Conservation (phyloP, 495 filamentous ascomycete genomes). For the Talaromyces adpressus region DNA sequence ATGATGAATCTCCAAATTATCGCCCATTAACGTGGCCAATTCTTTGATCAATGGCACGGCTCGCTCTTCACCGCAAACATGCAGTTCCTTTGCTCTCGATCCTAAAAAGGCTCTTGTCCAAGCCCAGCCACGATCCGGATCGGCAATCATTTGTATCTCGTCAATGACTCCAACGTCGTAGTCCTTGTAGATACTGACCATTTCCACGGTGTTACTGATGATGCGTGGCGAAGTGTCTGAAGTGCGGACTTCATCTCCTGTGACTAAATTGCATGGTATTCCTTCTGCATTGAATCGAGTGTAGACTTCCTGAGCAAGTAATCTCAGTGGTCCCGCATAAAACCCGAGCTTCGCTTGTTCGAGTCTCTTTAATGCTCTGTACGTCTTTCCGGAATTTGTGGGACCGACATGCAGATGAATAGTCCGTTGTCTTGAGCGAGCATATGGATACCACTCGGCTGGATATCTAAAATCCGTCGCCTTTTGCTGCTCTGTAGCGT, state of each 20-base stretch:
- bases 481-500: conserved; percentile 51
- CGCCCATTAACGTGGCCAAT: conserved; percentile 73
- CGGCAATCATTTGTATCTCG: conserved; percentile 96
- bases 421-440: conserved; percentile 69
- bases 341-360: conserved; percentile 68
- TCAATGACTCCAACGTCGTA: conserved; percentile 94
- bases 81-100: conserved; percentile 76
- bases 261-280: conserved; percentile 70
- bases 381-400: conserved; percentile 98
- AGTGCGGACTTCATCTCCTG: conserved; percentile 77
- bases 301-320: conserved; percentile 92
- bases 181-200: conserved; percentile 64
- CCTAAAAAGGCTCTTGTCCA: conserved; percentile 95
- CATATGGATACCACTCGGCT: conserved; percentile 81
- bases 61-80: conserved; percentile 88
- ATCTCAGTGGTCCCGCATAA: conserved; percentile 83
- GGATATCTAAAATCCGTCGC: conserved; percentile 79
- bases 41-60: conserved; percentile 72
- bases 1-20: conserved; percentile 68
- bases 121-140: conserved; percentile 78
- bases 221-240: conserved; percentile 46
- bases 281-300: conserved; percentile 71
- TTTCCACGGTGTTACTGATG: conserved; percentile 90
- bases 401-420: conserved; percentile 94
- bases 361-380: conserved; percentile 84